Evolutionary conservation across 2,329 filamentous ascomycete species (phyloP), one percentile per base, ranked within the genome.

Genomic region (Aotearoamyces nothofagi): DNA sequence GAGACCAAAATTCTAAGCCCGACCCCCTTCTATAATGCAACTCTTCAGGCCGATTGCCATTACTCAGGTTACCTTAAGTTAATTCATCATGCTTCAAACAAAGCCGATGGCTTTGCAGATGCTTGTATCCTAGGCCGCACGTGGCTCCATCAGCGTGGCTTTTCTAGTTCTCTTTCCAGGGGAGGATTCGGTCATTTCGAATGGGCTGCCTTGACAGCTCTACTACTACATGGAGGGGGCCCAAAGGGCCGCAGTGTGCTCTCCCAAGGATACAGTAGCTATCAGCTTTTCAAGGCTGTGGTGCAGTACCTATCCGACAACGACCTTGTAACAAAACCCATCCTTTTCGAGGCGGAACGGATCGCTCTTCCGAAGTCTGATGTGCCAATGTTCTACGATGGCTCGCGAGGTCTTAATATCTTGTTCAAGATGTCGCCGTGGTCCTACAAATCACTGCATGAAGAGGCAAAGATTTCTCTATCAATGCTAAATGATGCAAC

Each of bases 131-230:
- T 98, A 13, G 90, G 87, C 15, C 73, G 78, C 33, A 69, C 81
- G 31, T 98, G 90, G 90, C 63, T 98, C 22, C 75, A 76, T 40
- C 87, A 96, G 53, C 71, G 87, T 31, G 84, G 84, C 0, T 80
- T 94, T 39, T 66, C 66, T 10, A 69, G 79, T 24, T 58, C 65
- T 13, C 53, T 84, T n/a, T 63, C 69, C 2, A 58, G 64, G 24
- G 87, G 90, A 24, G 90, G 90, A 0, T 94, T 98, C 49, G 90
- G 90, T 3, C 73, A 82, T 40, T 92, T 93, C 39, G 90, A 98
- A 50, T 96, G 83, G 82, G 67, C 79, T 1, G 58, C 71, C n/a
- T 57, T 90, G 27, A 68, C 86, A 47, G 81, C 86, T 17, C 60
- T 93, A 9, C 58, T 96, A 2, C 61, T 96, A 23, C 74, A 83